Evolutionary conservation across 441 rosid genomes (phyloP), one percentile per base, ranked within the genome.

Genomic region (Macaranga tanarius): DNA sequence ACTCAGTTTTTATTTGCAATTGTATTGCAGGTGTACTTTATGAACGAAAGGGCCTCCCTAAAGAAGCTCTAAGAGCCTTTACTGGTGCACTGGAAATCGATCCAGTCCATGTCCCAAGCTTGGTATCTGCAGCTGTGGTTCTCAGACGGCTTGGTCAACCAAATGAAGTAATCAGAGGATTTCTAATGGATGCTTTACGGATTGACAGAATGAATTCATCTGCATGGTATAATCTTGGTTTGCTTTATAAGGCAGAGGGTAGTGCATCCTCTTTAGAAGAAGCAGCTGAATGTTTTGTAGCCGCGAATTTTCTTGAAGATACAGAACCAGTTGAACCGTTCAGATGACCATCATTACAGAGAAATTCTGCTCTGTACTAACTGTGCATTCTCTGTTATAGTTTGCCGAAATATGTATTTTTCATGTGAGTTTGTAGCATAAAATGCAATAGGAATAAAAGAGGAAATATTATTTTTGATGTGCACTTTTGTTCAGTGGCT

Each of bases 181-280:
- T 87, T 73, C 76, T 95, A 59, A 90, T 84, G 77, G 90, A 82
- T 25, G 99, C 98, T 66, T 76, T 90, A 2, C 77, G 85, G 68
- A 67, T 86, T 0, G 98, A 95, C 80, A 81, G 92, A 80, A 80
- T 82, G 80, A 93, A 88, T 56, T 74, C 86, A 19, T 79, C 83
- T 0, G 95, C 96, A 55, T 95, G 99, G 98, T 86, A 84, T 79
- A 87, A 88, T 79, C 95, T 95, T 8, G 98, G 96, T 26, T 83
- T 85, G 77, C 80, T 88, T 65, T 83, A 82, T 66, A 87, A 77
- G 84, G 75, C 82, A 0, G 90, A 88, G 75, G 88, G 81, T 7
- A 70, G 80, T 7, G 59, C 84, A 13, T 83, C 89, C 0, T 77
- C 92, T 9, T 65, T 68, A 40, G 76, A 64, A 20, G 98, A 91